A percentile compares a stretch with the other conserved stretches of the same genome.
Evolutionary conservation across 306 rosid species (phyloP).

Genomic region (Quercus wislizeni): DNA sequence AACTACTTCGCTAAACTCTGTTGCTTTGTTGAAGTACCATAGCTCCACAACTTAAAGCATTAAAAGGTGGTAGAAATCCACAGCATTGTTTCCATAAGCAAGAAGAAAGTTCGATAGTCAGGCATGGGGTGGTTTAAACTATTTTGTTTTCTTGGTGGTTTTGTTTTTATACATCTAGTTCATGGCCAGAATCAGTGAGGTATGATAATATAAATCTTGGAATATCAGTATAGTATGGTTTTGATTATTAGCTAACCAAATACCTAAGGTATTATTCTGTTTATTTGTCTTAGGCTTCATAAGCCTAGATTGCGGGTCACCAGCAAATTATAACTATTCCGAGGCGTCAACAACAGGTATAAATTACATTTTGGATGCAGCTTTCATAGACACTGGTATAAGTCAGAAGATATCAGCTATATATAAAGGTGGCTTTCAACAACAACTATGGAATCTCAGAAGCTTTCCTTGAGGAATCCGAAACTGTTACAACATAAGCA

Average conservation of each 20-base stretch:
- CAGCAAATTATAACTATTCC: constrained; percentile 22
- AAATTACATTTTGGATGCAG: constrained; percentile 44
- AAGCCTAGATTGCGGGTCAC: constrained; percentile 51
- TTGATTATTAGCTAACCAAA: neutral
- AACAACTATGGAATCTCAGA: constrained; percentile 20
- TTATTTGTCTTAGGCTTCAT: constrained; percentile 39
- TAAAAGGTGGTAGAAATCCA: no score
- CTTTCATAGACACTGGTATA: constrained; percentile 35
- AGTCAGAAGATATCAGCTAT: constrained; percentile 9
- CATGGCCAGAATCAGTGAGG: constrained; percentile 49
- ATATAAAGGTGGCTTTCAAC: constrained; percentile 4
- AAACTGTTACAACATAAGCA: constrained; percentile 47
- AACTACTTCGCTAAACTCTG: no score
- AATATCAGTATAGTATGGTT: neutral
- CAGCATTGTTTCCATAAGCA: neutral
- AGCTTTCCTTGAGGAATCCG: constrained; percentile 50
- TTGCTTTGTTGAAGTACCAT: no score
- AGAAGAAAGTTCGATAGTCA: neutral
- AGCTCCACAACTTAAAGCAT: no score
- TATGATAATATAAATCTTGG: constrained; percentile 8
- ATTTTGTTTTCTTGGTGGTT: constrained; percentile 12
- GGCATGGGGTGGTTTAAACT: neutral
- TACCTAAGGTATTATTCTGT: neutral
- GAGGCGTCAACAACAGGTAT: constrained; percentile 21
- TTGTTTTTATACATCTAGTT: constrained; percentile 9